A percentile compares a stretch with the other conserved stretches of the same genome.
Conservation (phyloP, 2,329 filamentous ascomycete species). For the Sclerotinia sclerotiorum region DNA sequence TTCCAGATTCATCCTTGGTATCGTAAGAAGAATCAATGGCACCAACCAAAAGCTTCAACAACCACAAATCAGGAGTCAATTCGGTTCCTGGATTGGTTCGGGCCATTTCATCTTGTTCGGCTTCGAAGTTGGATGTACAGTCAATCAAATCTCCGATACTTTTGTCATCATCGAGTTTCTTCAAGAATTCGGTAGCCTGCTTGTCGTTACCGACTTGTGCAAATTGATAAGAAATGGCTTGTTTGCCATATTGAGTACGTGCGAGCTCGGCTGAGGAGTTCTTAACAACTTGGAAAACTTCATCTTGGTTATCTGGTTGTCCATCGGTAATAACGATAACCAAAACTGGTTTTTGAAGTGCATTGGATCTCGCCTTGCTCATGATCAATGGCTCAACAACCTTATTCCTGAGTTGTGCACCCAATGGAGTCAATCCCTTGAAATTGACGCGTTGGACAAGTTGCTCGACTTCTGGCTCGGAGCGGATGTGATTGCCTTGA, state of each 20-base stretch:
- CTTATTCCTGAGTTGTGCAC: conserved; percentile 60
- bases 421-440: conserved; percentile 66
- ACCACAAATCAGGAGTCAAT: conserved; percentile 16
- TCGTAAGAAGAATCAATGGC: conserved; percentile 66
- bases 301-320: conserved; percentile 21
- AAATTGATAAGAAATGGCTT: conserved; percentile 23
- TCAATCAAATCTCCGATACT: conserved; percentile 21
- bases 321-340: conserved; percentile 22
- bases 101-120: conserved; percentile 21
- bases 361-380: conserved; percentile 27
- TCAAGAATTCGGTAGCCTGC: conserved; percentile 18
- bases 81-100: conserved; percentile 16
- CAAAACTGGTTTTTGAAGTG: conserved; percentile 19
- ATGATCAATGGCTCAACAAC: conserved; percentile 62
- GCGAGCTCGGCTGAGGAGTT: conserved; percentile 13
- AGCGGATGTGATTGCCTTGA: conserved; percentile 55
- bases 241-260: conserved; percentile 15
- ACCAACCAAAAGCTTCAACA: conserved; percentile 61
- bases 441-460: conserved; percentile 60
- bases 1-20: conserved; percentile 56
- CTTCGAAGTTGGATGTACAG: conserved; percentile 22
- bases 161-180: conserved; percentile 15
- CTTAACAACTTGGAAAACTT: conserved; percentile 18
- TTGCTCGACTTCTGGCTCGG: conserved; percentile 56
- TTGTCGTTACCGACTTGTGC: conserved; percentile 19